These are phyloP conservation scores for Candida sonorensis DNA, from an alignment of 805 yeast genomes.

Conservation along the genomic window DNA sequence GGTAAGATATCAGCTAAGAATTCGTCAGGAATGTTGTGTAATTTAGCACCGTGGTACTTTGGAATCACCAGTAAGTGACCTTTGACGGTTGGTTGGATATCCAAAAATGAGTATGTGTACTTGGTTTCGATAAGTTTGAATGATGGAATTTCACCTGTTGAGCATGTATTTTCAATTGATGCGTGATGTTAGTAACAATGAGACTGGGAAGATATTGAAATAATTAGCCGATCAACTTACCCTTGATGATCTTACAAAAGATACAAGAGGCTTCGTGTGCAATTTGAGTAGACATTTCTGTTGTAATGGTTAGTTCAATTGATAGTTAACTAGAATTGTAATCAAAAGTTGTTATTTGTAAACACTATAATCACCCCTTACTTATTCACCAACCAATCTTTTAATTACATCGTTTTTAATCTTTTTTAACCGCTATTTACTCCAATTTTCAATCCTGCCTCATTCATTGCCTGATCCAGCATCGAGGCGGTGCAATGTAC, in stretches of 20 bases:
- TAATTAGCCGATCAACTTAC: conserved; percentile 28
- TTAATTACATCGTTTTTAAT: no score
- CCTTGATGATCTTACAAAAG: conserved; percentile 90
- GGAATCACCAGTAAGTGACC: conserved; percentile 92
- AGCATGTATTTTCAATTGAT: no score
- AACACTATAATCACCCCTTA: no score
- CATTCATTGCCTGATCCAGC: no score
- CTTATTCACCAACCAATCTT: no score
- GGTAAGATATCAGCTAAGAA: conserved; percentile 82
- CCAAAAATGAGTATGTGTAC: conserved; percentile 75
- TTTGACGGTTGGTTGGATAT: conserved; percentile 84
- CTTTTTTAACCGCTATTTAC: no score
- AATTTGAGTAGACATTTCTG: conserved; percentile 25
- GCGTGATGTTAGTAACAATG: no score
- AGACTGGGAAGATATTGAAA: background rate
- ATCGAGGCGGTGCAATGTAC: no score
- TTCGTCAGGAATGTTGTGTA: conserved; percentile 91
- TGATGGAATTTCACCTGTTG: conserved; percentile 89
- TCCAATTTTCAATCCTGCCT: no score
- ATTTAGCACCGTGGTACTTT: conserved; percentile 86
- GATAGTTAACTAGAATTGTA: no score
- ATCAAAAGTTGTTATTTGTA: no score
- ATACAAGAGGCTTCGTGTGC: conserved; percentile 60
- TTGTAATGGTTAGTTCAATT: no score
- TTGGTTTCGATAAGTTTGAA: conserved; percentile 86